A percentile compares a stretch with the other conserved stretches of the same genome.
phyloP scores from a whole-genome alignment of 192 early-diverging fungal species.

The Backusella luteola region DNA sequence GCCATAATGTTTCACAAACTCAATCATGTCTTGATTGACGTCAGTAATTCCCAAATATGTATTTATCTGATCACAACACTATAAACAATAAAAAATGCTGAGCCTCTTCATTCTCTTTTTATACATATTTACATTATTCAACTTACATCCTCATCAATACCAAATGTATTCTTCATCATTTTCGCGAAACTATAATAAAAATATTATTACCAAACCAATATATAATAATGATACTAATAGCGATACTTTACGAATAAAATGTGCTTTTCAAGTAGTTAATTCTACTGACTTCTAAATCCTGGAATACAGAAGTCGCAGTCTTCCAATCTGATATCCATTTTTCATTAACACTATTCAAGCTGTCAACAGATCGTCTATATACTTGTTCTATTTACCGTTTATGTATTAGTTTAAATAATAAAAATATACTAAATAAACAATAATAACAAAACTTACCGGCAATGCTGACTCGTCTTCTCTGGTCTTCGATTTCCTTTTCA shows the following conservation, averaged over 20 bases:
- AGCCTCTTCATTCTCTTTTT: background rate
- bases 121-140: background rate
- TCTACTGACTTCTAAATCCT: slow-evolving; percentile 67
- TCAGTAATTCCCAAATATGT: slow-evolving; percentile 61
- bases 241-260: slow-evolving; percentile 58
- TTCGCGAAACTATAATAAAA: slow-evolving; percentile 47
- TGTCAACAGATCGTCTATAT: slow-evolving; percentile 44
- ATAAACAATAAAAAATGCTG: background rate
- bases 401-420: background rate
- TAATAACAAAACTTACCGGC: slow-evolving; percentile 3
- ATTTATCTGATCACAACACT: slow-evolving; percentile 70
- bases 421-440: background rate
- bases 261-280: slow-evolving; percentile 60
- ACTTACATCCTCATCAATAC: slow-evolving; percentile 66
- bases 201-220: background rate
- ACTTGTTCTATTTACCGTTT: slow-evolving; percentile 40
- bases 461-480: slow-evolving; percentile 11
- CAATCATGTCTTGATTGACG: slow-evolving; percentile 62
- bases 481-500: slow-evolving; percentile 26
- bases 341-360: slow-evolving; percentile 35
- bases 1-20: slow-evolving; percentile 58
- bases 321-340: slow-evolving; percentile 57
- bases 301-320: slow-evolving; percentile 49
- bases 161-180: slow-evolving; percentile 64
- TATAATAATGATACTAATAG: background rate